Conservation (phyloP, 2,329 filamentous ascomycete genomes). For the Chrysoporthe deuterocubensis region DNA sequence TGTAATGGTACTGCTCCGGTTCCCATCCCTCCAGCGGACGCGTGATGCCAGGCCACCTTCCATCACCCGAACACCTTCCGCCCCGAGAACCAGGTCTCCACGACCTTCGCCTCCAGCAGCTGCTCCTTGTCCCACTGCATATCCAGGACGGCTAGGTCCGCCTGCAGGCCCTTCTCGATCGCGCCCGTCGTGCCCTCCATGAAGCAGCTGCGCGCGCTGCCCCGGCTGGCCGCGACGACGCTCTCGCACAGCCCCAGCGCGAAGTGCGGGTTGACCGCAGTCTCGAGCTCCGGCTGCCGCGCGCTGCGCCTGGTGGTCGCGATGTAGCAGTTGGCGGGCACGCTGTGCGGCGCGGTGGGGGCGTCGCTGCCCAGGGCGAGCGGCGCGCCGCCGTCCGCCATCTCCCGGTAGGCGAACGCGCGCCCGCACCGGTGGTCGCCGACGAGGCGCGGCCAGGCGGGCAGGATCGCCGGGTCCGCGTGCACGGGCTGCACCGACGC, state of each 20-base stretch:
- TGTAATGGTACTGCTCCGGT: no score
- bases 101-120: slow-evolving; percentile 50
- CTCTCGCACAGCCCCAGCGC: slow-evolving; percentile 57
- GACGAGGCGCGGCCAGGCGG: slow-evolving; percentile 63
- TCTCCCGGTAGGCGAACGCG: slow-evolving; percentile 65
- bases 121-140: slow-evolving; percentile 52
- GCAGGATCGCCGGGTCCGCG: slow-evolving; percentile 63
- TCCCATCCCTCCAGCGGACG: no score
- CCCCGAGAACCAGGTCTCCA: slow-evolving; percentile 60
- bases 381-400: slow-evolving; percentile 56
- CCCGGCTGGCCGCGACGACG: slow-evolving; percentile 56
- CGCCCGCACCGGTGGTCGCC: slow-evolving; percentile 57
- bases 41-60: no score
- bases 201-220: slow-evolving; percentile 63
- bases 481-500: slow-evolving; percentile 64
- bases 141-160: slow-evolving; percentile 61
- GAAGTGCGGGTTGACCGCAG: slow-evolving; percentile 56
- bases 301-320: slow-evolving; percentile 62
- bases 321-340: slow-evolving; percentile 61
- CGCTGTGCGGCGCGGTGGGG: slow-evolving; percentile 60
- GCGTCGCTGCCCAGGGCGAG: slow-evolving; percentile 64
- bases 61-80: slow-evolving; percentile 40
- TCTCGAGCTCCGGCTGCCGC: slow-evolving; percentile 47
- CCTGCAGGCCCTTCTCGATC: slow-evolving; percentile 55
- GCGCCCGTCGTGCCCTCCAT: slow-evolving; percentile 58